These are phyloP conservation scores for Aphanoascus verrucosus DNA, from an alignment of 2,329 filamentous ascomycete species.

Conservation along the genomic window DNA sequence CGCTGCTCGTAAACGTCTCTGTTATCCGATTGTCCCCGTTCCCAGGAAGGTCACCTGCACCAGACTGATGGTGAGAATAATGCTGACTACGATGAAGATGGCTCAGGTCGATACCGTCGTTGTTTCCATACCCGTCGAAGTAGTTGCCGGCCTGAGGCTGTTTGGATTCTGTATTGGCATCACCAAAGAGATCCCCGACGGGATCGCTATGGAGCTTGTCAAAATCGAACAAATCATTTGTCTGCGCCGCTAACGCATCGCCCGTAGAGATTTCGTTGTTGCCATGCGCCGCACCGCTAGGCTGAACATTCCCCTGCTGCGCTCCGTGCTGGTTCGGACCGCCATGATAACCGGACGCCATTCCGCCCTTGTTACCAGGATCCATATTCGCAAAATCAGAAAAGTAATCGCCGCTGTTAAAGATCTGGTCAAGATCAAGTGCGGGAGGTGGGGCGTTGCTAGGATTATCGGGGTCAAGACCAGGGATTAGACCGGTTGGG, in stretches of 20 bases:
- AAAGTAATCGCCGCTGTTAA: conserved; percentile 47
- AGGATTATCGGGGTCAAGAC: conserved; percentile 38
- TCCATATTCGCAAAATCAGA: conserved; percentile 32
- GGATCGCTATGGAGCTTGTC: conserved; percentile 26
- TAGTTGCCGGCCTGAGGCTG: conserved; percentile 20
- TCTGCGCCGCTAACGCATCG: conserved; percentile 15
- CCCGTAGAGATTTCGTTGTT: conserved; percentile 14
- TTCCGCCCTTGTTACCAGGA: conserved; percentile 18
- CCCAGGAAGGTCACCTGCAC: neutral
- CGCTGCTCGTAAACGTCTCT: conserved; percentile 38
- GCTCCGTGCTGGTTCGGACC: conserved; percentile 17
- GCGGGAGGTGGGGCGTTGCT: conserved; percentile 34
- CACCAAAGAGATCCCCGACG: conserved; percentile 25
- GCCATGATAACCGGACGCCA: neutral
- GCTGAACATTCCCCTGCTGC: conserved; percentile 10
- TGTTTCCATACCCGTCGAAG: conserved; percentile 28
- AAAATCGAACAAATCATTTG: conserved; percentile 36
- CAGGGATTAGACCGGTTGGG: conserved; percentile 67
- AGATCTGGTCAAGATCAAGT: conserved; percentile 49
- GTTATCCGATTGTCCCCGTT: conserved; percentile 24
- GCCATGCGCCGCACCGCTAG: neutral
- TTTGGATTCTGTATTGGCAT: conserved; percentile 14
- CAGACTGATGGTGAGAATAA: neutral
- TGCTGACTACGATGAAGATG: too few relatives aligned
- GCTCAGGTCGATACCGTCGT: conserved; percentile 14